Base-by-base conservation (phyloP, 768 basidiomycete species). In the Suillus luteus region DNA sequence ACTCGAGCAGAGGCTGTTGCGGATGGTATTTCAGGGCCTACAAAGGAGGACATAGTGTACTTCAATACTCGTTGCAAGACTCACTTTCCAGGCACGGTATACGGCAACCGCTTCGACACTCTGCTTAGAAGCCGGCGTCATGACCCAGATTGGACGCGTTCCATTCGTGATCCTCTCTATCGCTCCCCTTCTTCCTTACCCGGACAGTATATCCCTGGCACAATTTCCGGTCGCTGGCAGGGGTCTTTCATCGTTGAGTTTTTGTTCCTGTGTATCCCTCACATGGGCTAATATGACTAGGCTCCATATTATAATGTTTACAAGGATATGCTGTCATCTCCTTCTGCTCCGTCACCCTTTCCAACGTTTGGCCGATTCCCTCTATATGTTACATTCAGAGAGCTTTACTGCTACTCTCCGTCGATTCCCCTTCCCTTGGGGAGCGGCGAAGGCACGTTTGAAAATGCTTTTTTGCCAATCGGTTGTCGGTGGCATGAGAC, bases 181-280 rank as follows among this genome's bases (percentile, higher is more conserved):
- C 27, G 59, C 52, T 35, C 31, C 12, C 49, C 48, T n/a, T 54
- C 38, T 31, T 62, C 68, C 7, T 40, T 55, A 14, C 55, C 62
- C 22, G 46, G 67, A 9, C 66, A 74, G 22, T 85, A 86, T 66
- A 72, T 74, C 59, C 75, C 80, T 27, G 84, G 81, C 12, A 74
- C 76, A 1, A 73, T 85, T 33, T 77, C 78, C 3, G 85, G 85
- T 22, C 73, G 70, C 43, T 86, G 83, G 83, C 77, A 79, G 60
- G 84, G 84, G 2, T 81, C 83, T 10, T 78, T 74, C 46, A 77
- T 84, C 14, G 85, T 85, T 65, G 24, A 35, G 10, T 40, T 24
- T 12, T 59, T 52, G 61, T 35, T 27, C 64, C 44, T 11, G 11
- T 57, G 54, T 4, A 19, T 55, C 19, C 17, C 19, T 27, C 43